Evolutionary conservation across 345 rosid genomes (phyloP).

Genomic region (Atalantia buxifolia): DNA sequence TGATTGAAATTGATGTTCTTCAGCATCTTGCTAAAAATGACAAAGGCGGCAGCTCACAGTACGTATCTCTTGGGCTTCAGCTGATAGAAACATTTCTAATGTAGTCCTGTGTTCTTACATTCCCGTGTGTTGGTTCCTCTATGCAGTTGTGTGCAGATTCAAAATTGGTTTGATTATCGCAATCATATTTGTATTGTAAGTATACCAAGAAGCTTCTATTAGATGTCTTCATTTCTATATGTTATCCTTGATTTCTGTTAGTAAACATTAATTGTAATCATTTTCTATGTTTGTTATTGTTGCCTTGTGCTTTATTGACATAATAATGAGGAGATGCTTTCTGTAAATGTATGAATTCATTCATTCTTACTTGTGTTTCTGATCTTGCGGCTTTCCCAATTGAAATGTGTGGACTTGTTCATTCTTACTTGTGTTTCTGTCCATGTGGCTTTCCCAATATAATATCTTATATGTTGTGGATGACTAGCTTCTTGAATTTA

Average conservation of each 20-base stretch:
- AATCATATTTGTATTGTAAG: conserved; percentile 79
- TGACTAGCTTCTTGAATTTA: neutral
- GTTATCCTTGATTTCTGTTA: neutral
- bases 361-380: neutral
- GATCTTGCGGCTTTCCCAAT: neutral
- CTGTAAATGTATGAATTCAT: neutral
- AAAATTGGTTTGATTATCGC: conserved; percentile 71
- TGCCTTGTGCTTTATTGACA: conserved; percentile 4
- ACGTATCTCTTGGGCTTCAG: conserved; percentile 18
- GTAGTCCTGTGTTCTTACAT: neutral
- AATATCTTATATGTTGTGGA: neutral
- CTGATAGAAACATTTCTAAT: conserved; percentile 15
- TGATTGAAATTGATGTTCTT: conserved; percentile 72
- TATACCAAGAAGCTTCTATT: conserved; percentile 22
- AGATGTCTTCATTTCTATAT: neutral
- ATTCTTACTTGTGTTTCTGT: neutral
- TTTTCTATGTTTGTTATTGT: conserved; percentile 15
- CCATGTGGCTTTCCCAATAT: neutral
- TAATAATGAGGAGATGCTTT: neutral
- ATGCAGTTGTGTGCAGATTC: conserved; percentile 74
- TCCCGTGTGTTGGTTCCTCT: conserved; percentile 11
- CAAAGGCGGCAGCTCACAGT: conserved; percentile 53
- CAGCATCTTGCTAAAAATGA: conserved; percentile 53
- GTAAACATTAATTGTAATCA: conserved; percentile 5
- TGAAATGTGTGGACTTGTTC: neutral